Evolutionary conservation across 495 filamentous ascomycete genomes (phyloP), one percentile per base, ranked within the genome.

Genomic region (Physcia stellaris): DNA sequence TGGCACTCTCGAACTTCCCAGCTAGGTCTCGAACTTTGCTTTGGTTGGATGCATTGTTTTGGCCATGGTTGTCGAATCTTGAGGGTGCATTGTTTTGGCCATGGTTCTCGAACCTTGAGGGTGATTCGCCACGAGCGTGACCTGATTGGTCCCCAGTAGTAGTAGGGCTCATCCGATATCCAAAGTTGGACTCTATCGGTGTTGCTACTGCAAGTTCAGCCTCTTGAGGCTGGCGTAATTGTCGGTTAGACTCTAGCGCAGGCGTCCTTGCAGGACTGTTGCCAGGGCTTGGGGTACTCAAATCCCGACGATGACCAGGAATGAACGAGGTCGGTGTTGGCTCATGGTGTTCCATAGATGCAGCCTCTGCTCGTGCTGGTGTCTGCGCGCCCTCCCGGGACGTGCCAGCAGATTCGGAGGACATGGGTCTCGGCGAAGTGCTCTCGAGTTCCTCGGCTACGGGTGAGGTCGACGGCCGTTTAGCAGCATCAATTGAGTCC

Each of bases 191-290:
- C 26, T 42, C 40, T 22, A 42, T 47, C 12, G 58, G 56, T 27
- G 55, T 52, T 19, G 54, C 47, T 17, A 60, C 54, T 9, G 67
- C 60, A 29, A 70, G 37, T 39, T 67, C 64, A 24, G 60, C 66
- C 35, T 64, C 52, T 21, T 64, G 61, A 1, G 60, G 55, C 35
- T 63, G 58, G 11, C 60, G 48, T 24, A 58, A 22, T 12, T 43
- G 41, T 6, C 62, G 49, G 29, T 54, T 58, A 39, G 62, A 55
- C 24, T 60, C 68, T 16, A 80, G 42, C 4, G 59, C 59, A 1
- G 79, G 75, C 5, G 58, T 65, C 32, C 67, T 66, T 4, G 76
- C 75, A 24, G 79, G 77, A 43, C 73, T 77, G 47, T 78, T 76
- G 17, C 62, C 68, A 1, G 70, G 62, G 41, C 66, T 73, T 10